Evolutionary conservation across 1,139 yeast genomes (phyloP), one percentile per base, ranked within the genome.

Genomic region (Magnusiomyces clavatus): DNA sequence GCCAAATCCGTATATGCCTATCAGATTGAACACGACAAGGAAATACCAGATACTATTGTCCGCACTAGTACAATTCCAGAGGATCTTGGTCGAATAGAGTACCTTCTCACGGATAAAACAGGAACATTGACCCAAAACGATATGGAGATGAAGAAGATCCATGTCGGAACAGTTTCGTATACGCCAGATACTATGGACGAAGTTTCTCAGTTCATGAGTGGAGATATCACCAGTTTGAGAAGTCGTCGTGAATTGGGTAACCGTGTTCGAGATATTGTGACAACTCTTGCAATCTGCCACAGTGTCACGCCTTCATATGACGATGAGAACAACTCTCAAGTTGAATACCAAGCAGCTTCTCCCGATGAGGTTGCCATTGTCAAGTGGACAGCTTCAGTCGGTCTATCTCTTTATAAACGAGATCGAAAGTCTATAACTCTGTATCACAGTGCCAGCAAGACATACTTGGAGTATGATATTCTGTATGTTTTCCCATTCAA

Each of bases 351-450:
- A 68, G 98, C 98, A 0, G 97, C 97, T 0, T 90, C 97, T 0
- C 99, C 99, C 0, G 99, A 94, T 71, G 99, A 94, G 67, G 83
- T 92, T 58, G 98, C 99, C 19, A 92, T 94, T 59, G 97, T 94
- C 34, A 85, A 85, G 64, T 94, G 89, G 72, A 86, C 97, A 1
- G 95, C 87, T 57, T 68, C 74, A 4, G 94, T 90, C 37, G 99
- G 98, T 0, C 72, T 94, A 46, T 79, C 87, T 11, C 74, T 94
- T 49, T 75, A 77, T 56, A 83, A 81, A 61, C 80, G 99, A 61
- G 98, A 94, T 66, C 78, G 98, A 53, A 77, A 78, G 53, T 78
- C 83, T 8, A 77, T 92, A 60, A 75, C 87, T 0, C 69, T 92
- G 49, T 65, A 80, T 46, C 96, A 89, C 63, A 73, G 75, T 35